Evolutionary conservation across 2,329 filamentous ascomycete species (phyloP).

Genomic region (Aspergillus sp.): DNA sequence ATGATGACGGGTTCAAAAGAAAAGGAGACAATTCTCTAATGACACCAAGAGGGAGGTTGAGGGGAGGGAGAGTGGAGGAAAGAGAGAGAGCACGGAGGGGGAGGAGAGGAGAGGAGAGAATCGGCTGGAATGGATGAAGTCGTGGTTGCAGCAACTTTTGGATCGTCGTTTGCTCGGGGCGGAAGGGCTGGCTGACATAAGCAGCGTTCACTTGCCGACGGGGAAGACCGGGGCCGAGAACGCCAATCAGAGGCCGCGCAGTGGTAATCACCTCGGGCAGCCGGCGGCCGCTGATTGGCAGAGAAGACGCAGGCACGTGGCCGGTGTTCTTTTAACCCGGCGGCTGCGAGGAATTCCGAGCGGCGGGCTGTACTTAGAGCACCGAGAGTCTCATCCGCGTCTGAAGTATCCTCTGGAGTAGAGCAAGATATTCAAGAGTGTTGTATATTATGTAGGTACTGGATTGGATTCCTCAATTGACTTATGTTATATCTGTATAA

Average conservation of each 20-base stretch:
- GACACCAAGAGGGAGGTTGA: constrained; percentile 23
- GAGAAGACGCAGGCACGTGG: constrained; percentile 26
- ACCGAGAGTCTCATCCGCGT: not conserved
- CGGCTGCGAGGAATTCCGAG: constrained; percentile 20
- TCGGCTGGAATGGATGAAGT: constrained; percentile 4
- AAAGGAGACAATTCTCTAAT: constrained; percentile 23
- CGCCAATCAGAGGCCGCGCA: constrained; percentile 32
- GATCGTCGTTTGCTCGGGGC: constrained; percentile 20
- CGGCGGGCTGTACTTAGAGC: too few relatives aligned
- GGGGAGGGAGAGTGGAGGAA: constrained; percentile 19
- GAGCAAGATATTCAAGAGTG: too few relatives aligned
- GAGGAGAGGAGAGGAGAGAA: constrained; percentile 9
- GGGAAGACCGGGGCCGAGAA: constrained; percentile 25
- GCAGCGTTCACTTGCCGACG: constrained; percentile 32
- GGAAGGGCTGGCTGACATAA: constrained; percentile 35
- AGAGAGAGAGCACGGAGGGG: constrained; percentile 12
- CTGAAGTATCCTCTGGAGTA: too few relatives aligned
- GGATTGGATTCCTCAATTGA: too few relatives aligned
- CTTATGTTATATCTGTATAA: too few relatives aligned
- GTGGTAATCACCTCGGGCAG: constrained; percentile 38
- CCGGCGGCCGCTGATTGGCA: constrained; percentile 28
- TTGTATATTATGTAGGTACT: too few relatives aligned
- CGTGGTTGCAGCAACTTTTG: constrained; percentile 23
- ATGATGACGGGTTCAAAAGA: constrained; percentile 40
- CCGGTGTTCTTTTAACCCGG: constrained; percentile 24